These are phyloP conservation scores for Phellinidium pouzarii DNA, from an alignment of 1,284 basidiomycete genomes.

Conservation along the genomic window DNA sequence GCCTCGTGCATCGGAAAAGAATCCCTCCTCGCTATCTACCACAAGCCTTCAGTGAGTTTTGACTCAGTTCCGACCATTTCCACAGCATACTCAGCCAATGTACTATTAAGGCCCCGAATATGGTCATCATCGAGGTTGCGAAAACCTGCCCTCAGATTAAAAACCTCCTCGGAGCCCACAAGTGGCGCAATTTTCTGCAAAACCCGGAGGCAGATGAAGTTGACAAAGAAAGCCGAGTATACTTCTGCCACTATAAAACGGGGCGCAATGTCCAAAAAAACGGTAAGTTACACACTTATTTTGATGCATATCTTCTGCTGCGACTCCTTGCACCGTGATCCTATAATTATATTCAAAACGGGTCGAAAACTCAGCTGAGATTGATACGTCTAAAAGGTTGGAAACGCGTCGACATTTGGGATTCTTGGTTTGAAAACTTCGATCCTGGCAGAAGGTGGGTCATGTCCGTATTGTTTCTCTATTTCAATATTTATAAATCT, in stretches of 20 bases:
- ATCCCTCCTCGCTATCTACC: conserved; percentile 45
- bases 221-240: conserved; percentile 40
- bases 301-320: not conserved
- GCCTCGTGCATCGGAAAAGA: conserved; percentile 45
- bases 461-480: not conserved
- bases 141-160: conserved; percentile 34
- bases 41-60: conserved; percentile 54
- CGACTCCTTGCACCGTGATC: too few relatives aligned
- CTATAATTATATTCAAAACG: too few relatives aligned
- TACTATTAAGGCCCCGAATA: conserved; percentile 51
- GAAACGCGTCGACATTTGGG: conserved; percentile 48
- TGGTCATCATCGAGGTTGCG: conserved; percentile 56
- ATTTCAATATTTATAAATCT: not conserved
- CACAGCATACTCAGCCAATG: not conserved
- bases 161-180: conserved; percentile 53
- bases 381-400: conserved; percentile 37
- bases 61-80: not conserved
- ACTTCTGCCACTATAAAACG: conserved; percentile 42
- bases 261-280: conserved; percentile 39
- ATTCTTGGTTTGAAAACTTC: conserved; percentile 51
- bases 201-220: conserved; percentile 38
- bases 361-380: too few relatives aligned
- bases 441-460: conserved; percentile 33
- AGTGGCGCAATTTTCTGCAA: conserved; percentile 49
- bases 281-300: conserved; percentile 26